phyloP scores from a whole-genome alignment of 768 basidiomycete species.

The Boletus huronensis region DNA sequence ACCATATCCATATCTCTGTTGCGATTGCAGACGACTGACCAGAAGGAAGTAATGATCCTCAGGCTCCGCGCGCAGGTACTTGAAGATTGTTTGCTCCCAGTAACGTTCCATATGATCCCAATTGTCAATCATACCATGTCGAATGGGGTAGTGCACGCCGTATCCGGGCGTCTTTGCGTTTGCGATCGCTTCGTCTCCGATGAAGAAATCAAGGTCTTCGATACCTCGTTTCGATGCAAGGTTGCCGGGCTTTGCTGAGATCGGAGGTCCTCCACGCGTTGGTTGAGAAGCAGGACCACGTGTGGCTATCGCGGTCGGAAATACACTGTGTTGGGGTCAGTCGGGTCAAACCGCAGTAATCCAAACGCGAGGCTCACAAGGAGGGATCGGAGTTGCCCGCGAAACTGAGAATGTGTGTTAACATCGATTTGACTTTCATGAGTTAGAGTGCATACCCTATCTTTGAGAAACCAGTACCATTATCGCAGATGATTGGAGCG shows the following conservation, averaged over 20 bases:
- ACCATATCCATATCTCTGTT: not conserved
- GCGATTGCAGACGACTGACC: conserved; percentile 46
- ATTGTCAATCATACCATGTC: conserved; percentile 97
- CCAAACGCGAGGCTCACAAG: conserved; percentile 56
- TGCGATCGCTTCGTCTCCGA: conserved; percentile 95
- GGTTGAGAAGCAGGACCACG: conserved; percentile 60
- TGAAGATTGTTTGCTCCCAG: conserved; percentile 99
- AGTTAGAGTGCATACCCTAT: conserved; percentile 63
- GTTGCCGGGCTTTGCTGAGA: conserved; percentile 84
- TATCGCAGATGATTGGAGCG: conserved; percentile 95
- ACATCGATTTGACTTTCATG: not conserved
- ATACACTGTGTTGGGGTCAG: conserved; percentile 56
- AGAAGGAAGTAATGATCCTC: conserved; percentile 98
- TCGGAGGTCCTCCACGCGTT: conserved; percentile 64
- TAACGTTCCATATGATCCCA: conserved; percentile 99
- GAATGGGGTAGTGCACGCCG: conserved; percentile 92
- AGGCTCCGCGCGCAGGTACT: conserved; percentile 96
- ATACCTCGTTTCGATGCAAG: conserved; percentile 96
- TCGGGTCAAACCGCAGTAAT: conserved; percentile 3
- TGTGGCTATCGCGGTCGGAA: conserved; percentile 95
- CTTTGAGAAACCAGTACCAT: conserved; percentile 96
- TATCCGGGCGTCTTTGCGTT: conserved; percentile 95
- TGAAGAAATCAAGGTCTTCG: conserved; percentile 99
- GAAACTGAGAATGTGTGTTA: conserved; percentile 53
- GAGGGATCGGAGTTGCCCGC: conserved; percentile 99